A percentile compares a stretch with the other conserved stretches of the same genome.
These are phyloP conservation scores for Colletotrichum lini DNA, from an alignment of 2,329 filamentous ascomycete species.

Conservation along the genomic window DNA sequence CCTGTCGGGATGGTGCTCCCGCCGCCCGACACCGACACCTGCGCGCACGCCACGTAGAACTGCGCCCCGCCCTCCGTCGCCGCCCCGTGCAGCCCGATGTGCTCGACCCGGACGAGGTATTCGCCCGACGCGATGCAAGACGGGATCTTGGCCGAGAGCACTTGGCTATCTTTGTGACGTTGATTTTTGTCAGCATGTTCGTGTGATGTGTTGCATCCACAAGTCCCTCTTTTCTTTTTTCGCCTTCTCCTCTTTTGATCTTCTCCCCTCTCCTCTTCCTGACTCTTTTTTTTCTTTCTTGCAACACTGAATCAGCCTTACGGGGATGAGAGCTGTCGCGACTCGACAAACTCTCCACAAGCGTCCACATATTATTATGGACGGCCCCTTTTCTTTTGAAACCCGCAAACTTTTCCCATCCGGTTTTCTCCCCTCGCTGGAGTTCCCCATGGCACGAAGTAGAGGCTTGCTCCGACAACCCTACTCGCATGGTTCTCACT, in stretches of 20 bases:
- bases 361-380: background rate
- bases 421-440: background rate
- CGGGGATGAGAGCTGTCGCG: background rate
- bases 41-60: conserved; percentile 60
- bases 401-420: background rate
- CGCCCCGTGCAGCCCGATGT: conserved; percentile 63
- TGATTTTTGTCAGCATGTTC: background rate
- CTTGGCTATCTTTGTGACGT: conserved; percentile 12
- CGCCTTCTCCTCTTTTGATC: no score
- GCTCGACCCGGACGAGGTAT: conserved; percentile 65
- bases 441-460: no score
- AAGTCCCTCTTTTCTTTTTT: no score
- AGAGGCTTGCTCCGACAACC: no score
- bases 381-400: conserved; percentile 14
- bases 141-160: conserved; percentile 31
- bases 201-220: background rate
- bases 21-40: conserved; percentile 58
- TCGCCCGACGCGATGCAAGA: conserved; percentile 52
- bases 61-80: conserved; percentile 59
- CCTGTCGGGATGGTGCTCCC: conserved; percentile 53
- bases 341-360: conserved; percentile 20
- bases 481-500: no score
- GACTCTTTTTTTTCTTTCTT: background rate
- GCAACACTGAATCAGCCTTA: conserved; percentile 34
- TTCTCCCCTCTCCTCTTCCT: background rate